Conservation (phyloP, 2,329 filamentous ascomycete species). For the Paraphoma sp. region DNA sequence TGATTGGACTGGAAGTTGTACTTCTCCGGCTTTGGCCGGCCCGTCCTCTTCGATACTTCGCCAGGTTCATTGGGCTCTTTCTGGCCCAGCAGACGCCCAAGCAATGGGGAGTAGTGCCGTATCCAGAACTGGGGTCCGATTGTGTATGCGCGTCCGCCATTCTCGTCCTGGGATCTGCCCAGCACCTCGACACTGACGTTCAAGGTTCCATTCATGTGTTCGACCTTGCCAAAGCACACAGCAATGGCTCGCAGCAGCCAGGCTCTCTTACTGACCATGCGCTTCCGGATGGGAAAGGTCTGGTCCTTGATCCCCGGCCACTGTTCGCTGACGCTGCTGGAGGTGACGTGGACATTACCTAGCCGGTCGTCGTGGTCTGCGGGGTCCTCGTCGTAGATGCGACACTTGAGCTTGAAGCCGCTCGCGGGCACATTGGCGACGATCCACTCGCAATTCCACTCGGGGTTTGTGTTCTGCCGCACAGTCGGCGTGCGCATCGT, state of each 20-base stretch:
- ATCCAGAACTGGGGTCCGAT: conserved; percentile 78
- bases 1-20: conserved; percentile 95
- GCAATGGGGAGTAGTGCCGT: conserved; percentile 87
- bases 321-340: conserved; percentile 64
- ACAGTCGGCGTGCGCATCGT: conserved; percentile 78
- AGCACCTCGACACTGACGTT: conserved; percentile 79
- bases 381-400: conserved; percentile 89
- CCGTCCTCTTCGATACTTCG: conserved; percentile 49
- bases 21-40: conserved; percentile 62
- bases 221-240: conserved; percentile 65
- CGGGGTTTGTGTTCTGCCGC: conserved; percentile 73
- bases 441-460: conserved; percentile 86
- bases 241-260: conserved; percentile 76
- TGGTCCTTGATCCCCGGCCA: conserved; percentile 74
- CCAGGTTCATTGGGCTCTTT: conserved; percentile 58
- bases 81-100: conserved; percentile 77
- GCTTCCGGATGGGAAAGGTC: conserved; percentile 78
- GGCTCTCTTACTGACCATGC: conserved; percentile 84
- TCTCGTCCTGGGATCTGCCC: conserved; percentile 70
- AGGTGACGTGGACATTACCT: conserved; percentile 80
- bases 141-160: conserved; percentile 77
- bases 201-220: conserved; percentile 73
- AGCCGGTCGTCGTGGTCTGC: conserved; percentile 86
- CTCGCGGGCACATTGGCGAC: conserved; percentile 83
- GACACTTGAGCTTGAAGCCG: conserved; percentile 84